Evolutionary conservation across 306 rosid genomes (phyloP).

Genomic region (Carpinus fangiana): DNA sequence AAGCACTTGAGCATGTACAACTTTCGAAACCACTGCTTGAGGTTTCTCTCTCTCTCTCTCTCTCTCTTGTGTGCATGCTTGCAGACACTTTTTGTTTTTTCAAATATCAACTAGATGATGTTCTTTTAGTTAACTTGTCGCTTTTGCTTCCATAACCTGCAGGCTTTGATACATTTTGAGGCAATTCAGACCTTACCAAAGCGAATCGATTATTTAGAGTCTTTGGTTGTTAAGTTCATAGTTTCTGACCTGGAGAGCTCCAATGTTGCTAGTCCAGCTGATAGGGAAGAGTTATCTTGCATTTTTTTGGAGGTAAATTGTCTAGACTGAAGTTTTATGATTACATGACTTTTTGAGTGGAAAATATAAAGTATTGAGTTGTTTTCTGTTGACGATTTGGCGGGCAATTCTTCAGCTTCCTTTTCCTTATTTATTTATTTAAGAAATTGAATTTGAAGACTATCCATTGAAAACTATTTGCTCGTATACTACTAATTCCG

Average conservation of each 20-base stretch:
- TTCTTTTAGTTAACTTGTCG: constrained; percentile 4
- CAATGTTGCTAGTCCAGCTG: constrained; percentile 53
- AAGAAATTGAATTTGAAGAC: not conserved
- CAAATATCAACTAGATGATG: constrained; percentile 1
- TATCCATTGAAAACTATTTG: too few species aligned
- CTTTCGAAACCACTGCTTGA: constrained; percentile 78
- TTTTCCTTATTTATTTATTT: too few species aligned
- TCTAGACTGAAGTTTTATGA: not conserved
- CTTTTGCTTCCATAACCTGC: constrained; percentile 32
- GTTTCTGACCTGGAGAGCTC: constrained; percentile 65
- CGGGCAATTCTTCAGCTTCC: not conserved
- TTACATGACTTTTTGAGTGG: not conserved
- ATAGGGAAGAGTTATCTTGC: constrained; percentile 87
- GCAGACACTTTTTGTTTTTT: not conserved
- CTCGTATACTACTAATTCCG: not conserved
- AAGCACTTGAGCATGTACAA: constrained; percentile 75
- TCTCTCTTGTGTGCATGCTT: not conserved
- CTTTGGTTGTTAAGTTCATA: constrained; percentile 72
- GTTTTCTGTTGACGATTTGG: not conserved
- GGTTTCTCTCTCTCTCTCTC: constrained; percentile 35
- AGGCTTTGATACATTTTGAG: constrained; percentile 93
- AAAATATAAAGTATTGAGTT: not conserved
- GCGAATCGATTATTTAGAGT: constrained; percentile 69
- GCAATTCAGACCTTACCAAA: constrained; percentile 74
- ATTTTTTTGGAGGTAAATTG: constrained; percentile 79